Evolutionary conservation across 176 grass and related monocot species (phyloP), one percentile per base, ranked within the genome.

Genomic region (Oryza longistaminata): DNA sequence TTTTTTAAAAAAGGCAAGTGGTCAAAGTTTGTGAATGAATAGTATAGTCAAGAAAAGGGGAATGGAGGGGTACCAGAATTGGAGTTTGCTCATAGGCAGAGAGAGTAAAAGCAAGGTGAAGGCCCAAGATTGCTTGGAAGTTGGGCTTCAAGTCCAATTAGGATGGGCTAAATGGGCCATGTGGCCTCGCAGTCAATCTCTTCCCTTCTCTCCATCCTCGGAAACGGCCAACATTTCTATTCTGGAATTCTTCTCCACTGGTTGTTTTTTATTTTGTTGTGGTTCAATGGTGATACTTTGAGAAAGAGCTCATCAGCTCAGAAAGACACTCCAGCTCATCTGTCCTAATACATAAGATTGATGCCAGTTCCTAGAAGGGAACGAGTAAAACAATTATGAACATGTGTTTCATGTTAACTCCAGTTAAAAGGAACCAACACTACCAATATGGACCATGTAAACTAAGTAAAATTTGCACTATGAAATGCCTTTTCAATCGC

Each of bases 331-430:
- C 52, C 66, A 44, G 37, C 65, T 85, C 71, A 75, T 33, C 19
- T 71, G 81, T 62, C 70, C 77, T 19, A 45, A 64, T 44, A 66
- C 40, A 16, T 84, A 77, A 75, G 31, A 75, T 75, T 55, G 40
- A 22, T 8, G 70, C 24, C 64, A 80, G 64, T 53, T 76, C 76
- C 89, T 87, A 50, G 67, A 71, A 42, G 62, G 58, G 22, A 75
- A 0, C 25, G 7, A 43, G 70, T 17, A 77, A 17, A 82, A 80
- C 16, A 74, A 83, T 83, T 53, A 52, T 48, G 39, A 2, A 58
- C 31, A 67, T 11, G 11, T 21, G 17, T 42, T n/a, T 67, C 44
- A 77, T 77, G 34, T 77, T 58, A 69, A 68, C 10, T 31, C n/a
- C 49, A 48, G 10, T 42, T 49, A 86, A 44, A 43, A 68, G 14